Evolutionary conservation across 306 rosid genomes (phyloP), one percentile per base, ranked within the genome.

Genomic region (Quillaja saponaria): DNA sequence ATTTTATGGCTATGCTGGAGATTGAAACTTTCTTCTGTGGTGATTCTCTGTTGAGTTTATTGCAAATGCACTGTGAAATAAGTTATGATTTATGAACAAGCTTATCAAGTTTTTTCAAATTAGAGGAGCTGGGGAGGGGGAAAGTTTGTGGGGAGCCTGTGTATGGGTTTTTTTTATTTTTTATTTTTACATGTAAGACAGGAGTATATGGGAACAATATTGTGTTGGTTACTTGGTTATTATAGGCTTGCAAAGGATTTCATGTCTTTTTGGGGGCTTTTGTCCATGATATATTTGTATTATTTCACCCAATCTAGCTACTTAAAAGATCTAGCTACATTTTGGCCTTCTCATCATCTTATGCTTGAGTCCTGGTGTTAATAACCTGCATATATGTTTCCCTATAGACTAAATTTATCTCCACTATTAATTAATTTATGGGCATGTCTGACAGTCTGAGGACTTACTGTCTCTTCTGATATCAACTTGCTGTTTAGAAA

Each of bases 331-430:
- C 63, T 14, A n/a, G 58, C 42, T 61, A 34, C 20, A 42, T 45
- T 62, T n/a, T n/a, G n/a, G n/a, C n/a, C n/a, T n/a, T n/a, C n/a
- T n/a, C n/a, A 7, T 46, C 47, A 58, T 44, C 67, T 58, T 25
- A 56, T 64, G 28, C 49, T 46, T 46, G 7, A 39, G 17, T 73
- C 17, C 46, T 28, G 53, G 35, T 42, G 13, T 69, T 47, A 47
- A 21, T 44, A 49, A 38, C 46, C 38, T 55, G 45, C 28, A 62
- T 28, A 46, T 67, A 10, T 39, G 48, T 50, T 61, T 21, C 58
- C n/a, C 63, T 60, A 9, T 48, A 20, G 25, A n/a, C n/a, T n/a
- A n/a, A n/a, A n/a, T n/a, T 25, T 25, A 25, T 21, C 17, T 59
- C 49, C 44, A 15, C 19, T 6, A 59, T 35, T 48, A 53, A 55